Evolutionary conservation across 768 basidiomycete genomes (phyloP), one percentile per base, ranked within the genome.

Genomic region (Phylloporus sp.): DNA sequence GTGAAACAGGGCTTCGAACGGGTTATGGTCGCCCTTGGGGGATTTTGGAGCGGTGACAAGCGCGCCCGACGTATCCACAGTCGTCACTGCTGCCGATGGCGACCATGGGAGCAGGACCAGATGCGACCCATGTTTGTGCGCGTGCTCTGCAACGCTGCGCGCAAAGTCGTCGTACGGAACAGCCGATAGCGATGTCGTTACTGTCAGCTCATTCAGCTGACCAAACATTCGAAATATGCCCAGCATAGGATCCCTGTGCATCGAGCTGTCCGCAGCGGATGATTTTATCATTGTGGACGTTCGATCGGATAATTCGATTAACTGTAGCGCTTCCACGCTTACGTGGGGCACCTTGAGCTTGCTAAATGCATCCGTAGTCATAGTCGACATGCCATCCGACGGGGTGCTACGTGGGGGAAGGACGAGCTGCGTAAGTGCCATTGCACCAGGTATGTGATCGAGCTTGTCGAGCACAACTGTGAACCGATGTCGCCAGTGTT

Each of bases 391-490:
- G 18, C 32, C 27, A 29, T 48, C 49, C 2, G 46, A 49, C 5
- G 38, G 36, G 13, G 13, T 4, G 1, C 52, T 26, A 8, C 64
- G 59, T 0, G 70, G 64, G 1, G 75, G 68, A 26, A 84, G 84
- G 38, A 97, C 73, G 49, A 97, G 81, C 61, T 95, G 88, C 0
- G 89, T 82, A 49, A 99, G 73, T 1, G 91, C 81, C 92, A 99
- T 95, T 69, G 91, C 84, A 7, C 87, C 82, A 0, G 94, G 86
- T 1, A 98, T 66, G 63, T 94, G 90, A 60, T 95, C 94, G 45
- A 95, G 73, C 64, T 86, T 90, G 66, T 95, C 92, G 12, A 98
- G 78, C 16, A 98, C 84, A 52, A 97, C 81, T 0, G 87, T 86
- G 70, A 94, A 89, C 15, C 83, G 78, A 3, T 74, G 77, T 46